Base-by-base conservation (phyloP, 73 alveolate species). In the Uronychia setigera region DNA sequence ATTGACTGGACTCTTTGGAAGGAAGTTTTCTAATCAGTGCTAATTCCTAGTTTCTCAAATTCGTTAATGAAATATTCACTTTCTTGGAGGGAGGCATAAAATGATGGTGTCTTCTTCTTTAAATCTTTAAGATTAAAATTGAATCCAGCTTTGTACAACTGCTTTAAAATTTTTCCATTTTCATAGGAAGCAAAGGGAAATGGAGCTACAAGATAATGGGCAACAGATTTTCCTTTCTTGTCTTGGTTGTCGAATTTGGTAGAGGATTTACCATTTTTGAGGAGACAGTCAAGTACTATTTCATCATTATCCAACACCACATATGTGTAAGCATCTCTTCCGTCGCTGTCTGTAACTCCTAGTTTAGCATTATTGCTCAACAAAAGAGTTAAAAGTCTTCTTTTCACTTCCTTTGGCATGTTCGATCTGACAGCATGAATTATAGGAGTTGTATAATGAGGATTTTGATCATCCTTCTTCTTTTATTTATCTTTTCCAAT, bases 171-270 rank as follows among this genome's bases (percentile, higher is more conserved):
- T 74, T 94, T 93, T 19, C 80, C 78, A 83, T 97, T 97, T 90
- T 97, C 99, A 93, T 86, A 97, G 60, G 99, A 94, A 35, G 99
- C 99, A 84, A 87, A 96, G 58, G 91, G 90, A 35, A 93, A 88
- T 19, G 98, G 97, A 60, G 94, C 84, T 1, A 97, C 95, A 26
- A 92, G 89, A 76, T 91, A 93, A 86, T 94, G 98, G 19, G 91
- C 95, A 28, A 93, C 93, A 46, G 96, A 88, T 89, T 92, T 97
- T 0, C 97, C 97, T 29, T 91, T 32, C 35, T 79, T 74, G 92
- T 97, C 99, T 31, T 82, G 83, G 1, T 91, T 74, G 76, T 88
- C 89, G 74, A 91, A 77, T 46, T 11, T 19, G 67, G 67, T 19
- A 11, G 76, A 86, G 84, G 26, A 85, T 77, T 59, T 58, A 80